These are phyloP conservation scores for Lippia alba DNA, from an alignment of 305 asterid genomes.

Conservation along the genomic window DNA sequence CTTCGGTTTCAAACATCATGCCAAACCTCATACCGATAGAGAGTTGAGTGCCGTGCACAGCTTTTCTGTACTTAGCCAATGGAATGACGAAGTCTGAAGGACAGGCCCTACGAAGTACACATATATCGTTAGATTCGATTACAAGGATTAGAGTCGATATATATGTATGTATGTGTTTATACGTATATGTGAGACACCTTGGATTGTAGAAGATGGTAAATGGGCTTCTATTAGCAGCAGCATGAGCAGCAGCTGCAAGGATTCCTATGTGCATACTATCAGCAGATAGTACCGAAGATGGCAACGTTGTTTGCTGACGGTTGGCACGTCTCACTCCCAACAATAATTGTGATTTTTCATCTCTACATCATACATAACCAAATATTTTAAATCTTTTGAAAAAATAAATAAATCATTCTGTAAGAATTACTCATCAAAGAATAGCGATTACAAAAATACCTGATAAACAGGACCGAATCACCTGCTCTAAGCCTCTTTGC, in stretches of 20 bases:
- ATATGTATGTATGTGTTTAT: background rate
- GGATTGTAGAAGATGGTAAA: conserved; percentile 90
- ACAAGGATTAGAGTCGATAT: background rate
- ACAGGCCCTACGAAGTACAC: conserved; percentile 67
- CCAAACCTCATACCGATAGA: conserved; percentile 93
- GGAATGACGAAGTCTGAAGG: conserved; percentile 92
- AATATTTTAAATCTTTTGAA: background rate
- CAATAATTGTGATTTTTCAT: conserved; percentile 79
- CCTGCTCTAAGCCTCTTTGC: conserved; percentile 94
- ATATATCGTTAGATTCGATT: background rate
- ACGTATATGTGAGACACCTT: conserved; percentile 49
- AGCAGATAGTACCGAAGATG: conserved; percentile 89
- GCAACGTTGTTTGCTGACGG: conserved; percentile 81
- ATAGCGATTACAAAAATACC: conserved; percentile 48
- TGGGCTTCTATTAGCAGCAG: conserved; percentile 81
- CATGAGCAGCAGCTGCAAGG: conserved; percentile 97
- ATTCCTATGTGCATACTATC: conserved; percentile 98
- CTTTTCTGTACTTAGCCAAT: conserved; percentile 68
- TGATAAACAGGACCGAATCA: conserved; percentile 84
- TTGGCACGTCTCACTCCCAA: conserved; percentile 92
- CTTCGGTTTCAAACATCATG: conserved; percentile 96
- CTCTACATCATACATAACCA: conserved; percentile 44
- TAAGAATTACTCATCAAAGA: conserved; percentile 8
- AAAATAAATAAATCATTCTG: background rate
- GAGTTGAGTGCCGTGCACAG: conserved; percentile 73